Percentiles rank a stretch among this genome's conserved stretches.
Evolutionary conservation across 2,329 filamentous ascomycete genomes (phyloP).

Genomic region (Fulvia fulva): DNA sequence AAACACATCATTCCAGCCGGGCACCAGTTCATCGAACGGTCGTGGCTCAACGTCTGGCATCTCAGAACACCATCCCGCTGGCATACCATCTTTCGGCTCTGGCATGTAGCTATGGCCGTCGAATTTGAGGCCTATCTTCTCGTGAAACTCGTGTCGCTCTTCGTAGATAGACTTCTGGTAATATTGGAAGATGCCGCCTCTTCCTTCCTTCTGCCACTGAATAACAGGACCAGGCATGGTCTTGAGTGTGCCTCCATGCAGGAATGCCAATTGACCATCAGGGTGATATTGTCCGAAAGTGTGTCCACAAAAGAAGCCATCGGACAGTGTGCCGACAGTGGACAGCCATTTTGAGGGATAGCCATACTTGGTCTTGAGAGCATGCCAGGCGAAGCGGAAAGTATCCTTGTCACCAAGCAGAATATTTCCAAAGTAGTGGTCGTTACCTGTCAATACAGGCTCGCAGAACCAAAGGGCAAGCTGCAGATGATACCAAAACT

Average conservation of each 20-base stretch:
- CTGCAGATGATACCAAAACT: constrained; percentile 38
- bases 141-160: constrained; percentile 15
- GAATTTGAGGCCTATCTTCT: constrained; percentile 18
- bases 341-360: constrained; percentile 31
- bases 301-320: constrained; percentile 33
- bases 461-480: constrained; percentile 35
- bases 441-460: constrained; percentile 11
- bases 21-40: constrained; percentile 24
- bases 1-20: constrained; percentile 17
- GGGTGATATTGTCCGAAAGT: constrained; percentile 35
- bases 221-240: constrained; percentile 25
- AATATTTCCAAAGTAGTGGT: constrained; percentile 28
- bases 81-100: constrained; percentile 11
- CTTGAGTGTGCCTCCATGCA: constrained; percentile 35
- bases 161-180: constrained; percentile 27
- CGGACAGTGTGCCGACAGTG: constrained; percentile 27
- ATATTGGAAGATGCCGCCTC: constrained; percentile 29
- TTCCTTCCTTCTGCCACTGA: constrained; percentile 25
- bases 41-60: constrained; percentile 21
- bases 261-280: constrained; percentile 30
- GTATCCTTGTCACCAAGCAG: constrained; percentile 39
- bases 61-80: constrained; percentile 24
- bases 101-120: constrained; percentile 15
- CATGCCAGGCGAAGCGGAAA: constrained; percentile 36
- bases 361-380: constrained; percentile 33